Evolutionary conservation across 2,329 filamentous ascomycete species (phyloP).

Genomic region (Didymella pomorum): DNA sequence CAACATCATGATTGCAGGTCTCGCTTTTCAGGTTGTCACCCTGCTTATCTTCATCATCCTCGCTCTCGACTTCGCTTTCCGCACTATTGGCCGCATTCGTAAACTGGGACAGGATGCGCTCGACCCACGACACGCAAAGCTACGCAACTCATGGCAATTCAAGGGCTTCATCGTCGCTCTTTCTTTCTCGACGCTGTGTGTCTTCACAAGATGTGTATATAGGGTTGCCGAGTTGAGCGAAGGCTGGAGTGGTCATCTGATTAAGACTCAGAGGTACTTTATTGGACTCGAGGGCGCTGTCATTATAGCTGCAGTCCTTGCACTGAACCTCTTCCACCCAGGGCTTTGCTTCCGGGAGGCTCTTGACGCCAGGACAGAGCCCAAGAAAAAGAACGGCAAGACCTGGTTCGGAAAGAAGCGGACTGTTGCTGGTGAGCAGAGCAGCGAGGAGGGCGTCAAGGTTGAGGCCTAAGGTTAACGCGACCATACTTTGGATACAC

Average conservation of each 20-base stretch:
- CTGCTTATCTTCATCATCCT: conserved; percentile 54
- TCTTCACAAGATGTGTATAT: conserved; percentile 71
- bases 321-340: conserved; percentile 49
- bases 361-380: conserved; percentile 23
- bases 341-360: conserved; percentile 49
- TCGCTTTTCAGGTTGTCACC: conserved; percentile 55
- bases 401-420: conserved; percentile 34
- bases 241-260: conserved; percentile 69
- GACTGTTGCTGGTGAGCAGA: conserved; percentile 11
- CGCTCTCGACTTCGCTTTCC: conserved; percentile 51
- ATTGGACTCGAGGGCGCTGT: conserved; percentile 51
- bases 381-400: conserved; percentile 9
- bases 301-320: conserved; percentile 43
- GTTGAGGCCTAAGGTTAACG: too few species aligned
- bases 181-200: conserved; percentile 65
- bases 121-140: conserved; percentile 35
- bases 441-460: conserved; percentile 19
- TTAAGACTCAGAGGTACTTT: conserved; percentile 54
- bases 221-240: conserved; percentile 71
- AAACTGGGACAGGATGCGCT: conserved; percentile 36
- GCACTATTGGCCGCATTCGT: conserved; percentile 34
- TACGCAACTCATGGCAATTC: conserved; percentile 55
- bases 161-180: conserved; percentile 64
- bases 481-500: too few species aligned
- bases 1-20: conserved; percentile 57